phyloP scores from a whole-genome alignment of 2,329 filamentous ascomycete genomes.

The Bimuria novae-zelandiae region DNA sequence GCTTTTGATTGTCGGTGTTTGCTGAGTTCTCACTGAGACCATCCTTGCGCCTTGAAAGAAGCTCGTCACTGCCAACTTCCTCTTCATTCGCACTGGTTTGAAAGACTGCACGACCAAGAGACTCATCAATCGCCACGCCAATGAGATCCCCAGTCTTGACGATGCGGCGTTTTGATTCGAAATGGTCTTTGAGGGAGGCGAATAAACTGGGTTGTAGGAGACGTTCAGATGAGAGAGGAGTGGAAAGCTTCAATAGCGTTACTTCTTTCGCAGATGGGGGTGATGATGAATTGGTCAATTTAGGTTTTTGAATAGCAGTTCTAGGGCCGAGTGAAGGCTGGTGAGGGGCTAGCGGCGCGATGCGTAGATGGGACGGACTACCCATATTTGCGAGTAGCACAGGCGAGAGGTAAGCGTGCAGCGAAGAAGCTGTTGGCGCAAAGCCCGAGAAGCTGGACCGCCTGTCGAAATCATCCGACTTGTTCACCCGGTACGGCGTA shows the following conservation, averaged over 20 bases:
- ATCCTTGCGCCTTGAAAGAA: constrained; percentile 55
- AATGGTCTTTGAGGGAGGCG: constrained; percentile 84
- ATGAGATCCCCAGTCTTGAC: constrained; percentile 87
- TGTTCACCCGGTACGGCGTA: constrained; percentile 60
- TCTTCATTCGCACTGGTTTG: constrained; percentile 73
- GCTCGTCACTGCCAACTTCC: constrained; percentile 61
- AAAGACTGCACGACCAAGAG: constrained; percentile 79
- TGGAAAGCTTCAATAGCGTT: constrained; percentile 84
- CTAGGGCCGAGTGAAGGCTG: constrained; percentile 44
- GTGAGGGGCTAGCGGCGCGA: constrained; percentile 69
- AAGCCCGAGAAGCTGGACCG: constrained; percentile 57
- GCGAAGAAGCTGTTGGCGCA: constrained; percentile 26
- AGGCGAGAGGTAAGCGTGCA: constrained; percentile 75
- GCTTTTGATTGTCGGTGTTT: constrained; percentile 18
- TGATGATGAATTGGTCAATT: constrained; percentile 50
- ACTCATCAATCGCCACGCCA: constrained; percentile 85
- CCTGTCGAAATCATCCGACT: constrained; percentile 43
- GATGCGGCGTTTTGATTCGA: constrained; percentile 79
- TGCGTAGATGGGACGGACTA: constrained; percentile 74
- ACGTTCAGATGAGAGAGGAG: constrained; percentile 84
- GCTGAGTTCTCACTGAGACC: constrained; percentile 25
- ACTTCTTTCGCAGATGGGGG: constrained; percentile 75
- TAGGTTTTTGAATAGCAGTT: constrained; percentile 49
- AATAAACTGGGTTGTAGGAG: constrained; percentile 84
- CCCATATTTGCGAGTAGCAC: constrained; percentile 85